These are phyloP conservation scores for Capsicum chinense DNA, from an alignment of 257 asterid genomes.

Conservation along the genomic window DNA sequence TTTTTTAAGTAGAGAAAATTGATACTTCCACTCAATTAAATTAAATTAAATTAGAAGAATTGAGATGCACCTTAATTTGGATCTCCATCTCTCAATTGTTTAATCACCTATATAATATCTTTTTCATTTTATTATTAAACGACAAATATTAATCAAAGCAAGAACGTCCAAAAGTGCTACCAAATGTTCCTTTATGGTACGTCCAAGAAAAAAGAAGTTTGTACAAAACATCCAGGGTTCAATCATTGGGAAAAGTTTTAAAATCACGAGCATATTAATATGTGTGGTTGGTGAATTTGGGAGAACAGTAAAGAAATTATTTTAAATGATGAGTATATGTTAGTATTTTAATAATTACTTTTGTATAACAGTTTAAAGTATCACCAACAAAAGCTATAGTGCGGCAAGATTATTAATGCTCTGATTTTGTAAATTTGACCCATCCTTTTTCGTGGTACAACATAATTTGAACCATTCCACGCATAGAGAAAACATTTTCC, in stretches of 20 bases:
- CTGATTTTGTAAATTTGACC: background rate
- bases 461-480: no score
- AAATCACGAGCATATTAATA: conserved; percentile 5
- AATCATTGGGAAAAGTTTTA: background rate
- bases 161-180: conserved; percentile 23
- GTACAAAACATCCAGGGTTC: background rate
- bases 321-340: background rate
- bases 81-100: background rate
- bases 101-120: background rate
- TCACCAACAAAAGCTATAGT: background rate
- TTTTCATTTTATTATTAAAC: conserved; percentile 12
- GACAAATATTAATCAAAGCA: background rate
- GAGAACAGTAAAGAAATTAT: background rate
- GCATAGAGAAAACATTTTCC: no score
- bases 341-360: background rate
- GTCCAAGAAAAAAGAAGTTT: background rate
- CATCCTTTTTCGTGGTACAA: background rate
- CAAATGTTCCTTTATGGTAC: background rate
- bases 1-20: background rate
- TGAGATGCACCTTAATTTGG: background rate
- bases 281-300: background rate
- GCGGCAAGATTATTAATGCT: background rate
- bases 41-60: background rate
- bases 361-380: background rate
- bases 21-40: background rate